Conservation (phyloP, 257 asterid species). For the Solanum pinnatisectum region DNA sequence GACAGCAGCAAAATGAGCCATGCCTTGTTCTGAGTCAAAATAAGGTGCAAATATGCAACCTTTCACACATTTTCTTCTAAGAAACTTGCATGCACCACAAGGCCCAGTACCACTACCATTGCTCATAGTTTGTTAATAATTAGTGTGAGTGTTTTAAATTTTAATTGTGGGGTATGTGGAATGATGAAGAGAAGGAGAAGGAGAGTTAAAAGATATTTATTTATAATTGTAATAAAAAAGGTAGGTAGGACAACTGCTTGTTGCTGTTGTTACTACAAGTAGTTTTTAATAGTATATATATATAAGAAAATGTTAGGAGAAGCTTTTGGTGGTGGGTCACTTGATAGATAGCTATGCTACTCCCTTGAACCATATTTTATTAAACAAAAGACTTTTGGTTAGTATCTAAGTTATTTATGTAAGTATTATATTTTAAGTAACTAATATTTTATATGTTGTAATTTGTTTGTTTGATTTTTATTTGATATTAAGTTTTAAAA, state of each 20-base stretch:
- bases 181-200: neutral
- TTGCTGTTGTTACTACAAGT: neutral
- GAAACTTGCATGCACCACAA: slow-evolving; percentile 40
- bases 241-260: neutral
- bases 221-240: neutral
- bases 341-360: neutral
- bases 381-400: neutral
- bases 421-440: neutral
- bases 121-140: slow-evolving; percentile 1
- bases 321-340: slow-evolving; percentile 55
- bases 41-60: slow-evolving; percentile 40
- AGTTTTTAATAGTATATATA: neutral
- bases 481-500: no score
- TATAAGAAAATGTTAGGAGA: neutral
- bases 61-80: slow-evolving; percentile 25
- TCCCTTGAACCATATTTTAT: neutral
- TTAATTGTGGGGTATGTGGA: neutral
- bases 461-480: no score
- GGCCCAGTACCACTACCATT: slow-evolving; percentile 9
- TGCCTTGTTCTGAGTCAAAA: slow-evolving; percentile 24
- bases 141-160: neutral
- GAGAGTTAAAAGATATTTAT: neutral
- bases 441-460: neutral
- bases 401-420: neutral
- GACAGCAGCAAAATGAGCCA: slow-evolving; percentile 30